Conservation (phyloP, 192 early-diverging fungal species). For the Coemansia sp. region DNA sequence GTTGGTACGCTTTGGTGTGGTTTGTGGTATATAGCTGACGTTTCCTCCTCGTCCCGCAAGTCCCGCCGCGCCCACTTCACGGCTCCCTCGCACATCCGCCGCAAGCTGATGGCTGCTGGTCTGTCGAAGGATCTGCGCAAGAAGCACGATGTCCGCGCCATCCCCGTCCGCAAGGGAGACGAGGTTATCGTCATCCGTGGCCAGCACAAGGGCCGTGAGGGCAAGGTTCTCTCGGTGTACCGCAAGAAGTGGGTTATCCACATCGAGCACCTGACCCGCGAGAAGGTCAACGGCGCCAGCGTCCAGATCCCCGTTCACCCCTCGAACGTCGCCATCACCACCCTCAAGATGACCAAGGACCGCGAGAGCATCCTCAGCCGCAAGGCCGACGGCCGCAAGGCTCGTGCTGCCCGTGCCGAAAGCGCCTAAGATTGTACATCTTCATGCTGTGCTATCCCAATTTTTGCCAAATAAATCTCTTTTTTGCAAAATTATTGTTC, state of each 20-base stretch:
- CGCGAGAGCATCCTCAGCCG: constrained; percentile 85
- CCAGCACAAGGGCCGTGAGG: constrained; percentile 94
- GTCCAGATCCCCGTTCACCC: constrained; percentile 94
- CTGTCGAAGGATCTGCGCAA: constrained; percentile 98
- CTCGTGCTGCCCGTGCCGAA: constrained; percentile 16
- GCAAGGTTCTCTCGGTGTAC: constrained; percentile 96
- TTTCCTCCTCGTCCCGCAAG: constrained; percentile 89
- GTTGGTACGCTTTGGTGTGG: background rate
- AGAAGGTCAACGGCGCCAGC: constrained; percentile 96
- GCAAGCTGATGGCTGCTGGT: constrained; percentile 94
- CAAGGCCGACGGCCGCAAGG: constrained; percentile 66
- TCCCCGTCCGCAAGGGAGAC: constrained; percentile 97
- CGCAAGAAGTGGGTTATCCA: constrained; percentile 99
- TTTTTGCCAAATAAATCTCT: background rate
- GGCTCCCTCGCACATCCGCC: constrained; percentile 89
- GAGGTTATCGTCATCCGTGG: constrained; percentile 96
- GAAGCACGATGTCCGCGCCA: constrained; percentile 94
- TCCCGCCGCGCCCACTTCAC: constrained; percentile 98
- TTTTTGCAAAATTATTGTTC: background rate
- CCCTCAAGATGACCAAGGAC: constrained; percentile 96
- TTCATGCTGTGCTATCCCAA: background rate
- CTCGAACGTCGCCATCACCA: constrained; percentile 97
- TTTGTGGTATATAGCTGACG: constrained; percentile 57
- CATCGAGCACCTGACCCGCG: constrained; percentile 93
- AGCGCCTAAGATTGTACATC: constrained; percentile 21